A percentile compares a stretch with the other conserved stretches of the same genome.
These are phyloP conservation scores for Osmanthus fragrans DNA, from an alignment of 257 asterid species.

Conservation along the genomic window DNA sequence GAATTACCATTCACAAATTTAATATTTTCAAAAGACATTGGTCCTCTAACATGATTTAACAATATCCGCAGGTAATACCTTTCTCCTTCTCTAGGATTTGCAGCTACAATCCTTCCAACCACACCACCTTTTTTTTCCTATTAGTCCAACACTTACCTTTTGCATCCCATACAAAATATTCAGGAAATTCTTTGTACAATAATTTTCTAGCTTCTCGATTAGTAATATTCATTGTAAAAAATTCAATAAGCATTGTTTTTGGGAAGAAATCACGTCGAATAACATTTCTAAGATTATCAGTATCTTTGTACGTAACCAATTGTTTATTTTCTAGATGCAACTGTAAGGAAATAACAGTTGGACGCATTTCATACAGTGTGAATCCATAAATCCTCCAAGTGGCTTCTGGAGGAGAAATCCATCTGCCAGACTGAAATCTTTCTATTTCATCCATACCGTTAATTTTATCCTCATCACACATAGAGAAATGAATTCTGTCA, in stretches of 20 bases:
- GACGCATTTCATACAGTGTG: neutral
- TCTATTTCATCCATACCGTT: too few species aligned
- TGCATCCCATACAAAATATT: neutral
- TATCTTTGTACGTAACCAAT: neutral
- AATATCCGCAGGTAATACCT: too few species aligned
- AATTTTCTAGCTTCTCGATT: neutral
- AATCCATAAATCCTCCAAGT: neutral
- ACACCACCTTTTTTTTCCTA: too few species aligned
- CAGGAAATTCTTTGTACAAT: neutral
- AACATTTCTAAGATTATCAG: too few species aligned
- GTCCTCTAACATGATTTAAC: neutral
- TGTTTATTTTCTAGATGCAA: neutral
- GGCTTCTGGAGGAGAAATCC: neutral
- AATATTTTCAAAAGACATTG: neutral
- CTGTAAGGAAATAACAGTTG: neutral
- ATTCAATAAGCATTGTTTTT: too few species aligned
- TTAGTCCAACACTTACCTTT: neutral
- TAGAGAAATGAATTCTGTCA: neutral
- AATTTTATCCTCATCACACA: neutral
- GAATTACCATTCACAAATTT: too few species aligned
- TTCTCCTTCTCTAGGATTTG: neutral
- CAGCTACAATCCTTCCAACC: neutral
- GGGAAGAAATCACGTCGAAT: too few species aligned
- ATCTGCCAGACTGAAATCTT: neutral
- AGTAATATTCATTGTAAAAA: too few species aligned